Evolutionary conservation across 2,329 filamentous ascomycete genomes (phyloP).

Genomic region (Zalaria obscura): DNA sequence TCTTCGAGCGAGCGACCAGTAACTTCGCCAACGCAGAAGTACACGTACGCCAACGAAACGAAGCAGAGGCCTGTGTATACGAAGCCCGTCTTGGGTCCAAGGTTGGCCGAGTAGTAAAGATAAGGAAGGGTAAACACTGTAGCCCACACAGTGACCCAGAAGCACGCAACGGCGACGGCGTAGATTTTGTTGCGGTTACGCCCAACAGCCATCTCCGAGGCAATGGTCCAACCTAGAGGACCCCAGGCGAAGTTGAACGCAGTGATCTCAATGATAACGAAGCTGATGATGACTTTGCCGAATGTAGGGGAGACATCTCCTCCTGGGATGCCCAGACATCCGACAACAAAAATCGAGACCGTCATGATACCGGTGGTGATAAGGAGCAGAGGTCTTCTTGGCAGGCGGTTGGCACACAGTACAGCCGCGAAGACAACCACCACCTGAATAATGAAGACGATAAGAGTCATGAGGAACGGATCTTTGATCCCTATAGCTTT

Average conservation of each 20-base stretch:
- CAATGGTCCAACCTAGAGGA: not conserved
- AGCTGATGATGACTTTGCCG: too few relatives aligned
- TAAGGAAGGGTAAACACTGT: conserved; percentile 27
- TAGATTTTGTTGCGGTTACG: conserved; percentile 34
- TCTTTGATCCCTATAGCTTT: conserved; percentile 11
- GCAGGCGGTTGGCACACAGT: too few relatives aligned
- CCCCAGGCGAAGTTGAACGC: too few relatives aligned
- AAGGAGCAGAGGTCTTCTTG: too few relatives aligned
- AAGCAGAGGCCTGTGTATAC: too few relatives aligned
- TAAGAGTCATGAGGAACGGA: conserved; percentile 11
- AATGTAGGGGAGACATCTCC: conserved; percentile 2
- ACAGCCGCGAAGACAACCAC: not conserved
- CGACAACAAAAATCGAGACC: conserved; percentile 8
- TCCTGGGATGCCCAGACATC: conserved; percentile 10
- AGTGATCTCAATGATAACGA: too few relatives aligned
- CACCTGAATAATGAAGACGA: conserved; percentile 11
- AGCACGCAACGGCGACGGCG: conserved; percentile 27
- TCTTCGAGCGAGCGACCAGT: too few relatives aligned
- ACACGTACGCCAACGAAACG: too few relatives aligned
- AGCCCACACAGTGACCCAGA: conserved; percentile 30
- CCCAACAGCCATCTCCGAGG: conserved; percentile 33
- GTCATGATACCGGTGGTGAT: conserved; percentile 8
- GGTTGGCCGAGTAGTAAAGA: conserved; percentile 21
- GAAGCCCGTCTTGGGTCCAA: too few relatives aligned
- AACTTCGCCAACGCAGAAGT: too few relatives aligned